Conservation (phyloP, 345 rosid species). For the Brassica incana region DNA sequence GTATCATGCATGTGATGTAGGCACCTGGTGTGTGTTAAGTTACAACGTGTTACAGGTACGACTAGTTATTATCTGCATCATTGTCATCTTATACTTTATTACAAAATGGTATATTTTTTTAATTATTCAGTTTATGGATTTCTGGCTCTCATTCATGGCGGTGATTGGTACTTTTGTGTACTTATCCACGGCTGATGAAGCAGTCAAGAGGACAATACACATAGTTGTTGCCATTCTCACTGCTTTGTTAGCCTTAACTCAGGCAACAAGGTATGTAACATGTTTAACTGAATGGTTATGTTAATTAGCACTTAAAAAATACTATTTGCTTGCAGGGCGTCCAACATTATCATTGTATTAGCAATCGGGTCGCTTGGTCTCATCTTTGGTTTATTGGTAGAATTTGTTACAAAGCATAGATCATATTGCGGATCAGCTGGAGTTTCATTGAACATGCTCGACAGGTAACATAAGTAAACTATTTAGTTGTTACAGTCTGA, state of each 20-base stretch:
- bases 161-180: constrained; percentile 85
- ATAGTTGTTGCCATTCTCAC: constrained; percentile 83
- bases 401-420: constrained; percentile 60
- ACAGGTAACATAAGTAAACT: constrained; percentile 49
- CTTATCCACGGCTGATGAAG: constrained; percentile 72
- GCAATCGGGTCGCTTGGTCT: constrained; percentile 80
- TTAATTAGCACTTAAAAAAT: constrained; percentile 1
- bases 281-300: constrained; percentile 14
- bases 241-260: constrained; percentile 84
- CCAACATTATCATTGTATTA: constrained; percentile 77
- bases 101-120: constrained; percentile 10
- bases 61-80: constrained; percentile 9
- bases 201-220: constrained; percentile 74
- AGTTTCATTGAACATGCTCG: constrained; percentile 46
- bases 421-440: constrained; percentile 53
- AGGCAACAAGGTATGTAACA: constrained; percentile 79
- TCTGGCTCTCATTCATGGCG: constrained; percentile 99
- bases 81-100: constrained; percentile 23
- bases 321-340: constrained; percentile 59
- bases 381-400: constrained; percentile 73
- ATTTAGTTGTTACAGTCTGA: not conserved
- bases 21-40: constrained; percentile 83
- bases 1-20: constrained; percentile 97
- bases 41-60: constrained; percentile 80
- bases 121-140: constrained; percentile 87